phyloP scores from a whole-genome alignment of 208 protist genomes.

The Acanthamoeba sp. region DNA sequence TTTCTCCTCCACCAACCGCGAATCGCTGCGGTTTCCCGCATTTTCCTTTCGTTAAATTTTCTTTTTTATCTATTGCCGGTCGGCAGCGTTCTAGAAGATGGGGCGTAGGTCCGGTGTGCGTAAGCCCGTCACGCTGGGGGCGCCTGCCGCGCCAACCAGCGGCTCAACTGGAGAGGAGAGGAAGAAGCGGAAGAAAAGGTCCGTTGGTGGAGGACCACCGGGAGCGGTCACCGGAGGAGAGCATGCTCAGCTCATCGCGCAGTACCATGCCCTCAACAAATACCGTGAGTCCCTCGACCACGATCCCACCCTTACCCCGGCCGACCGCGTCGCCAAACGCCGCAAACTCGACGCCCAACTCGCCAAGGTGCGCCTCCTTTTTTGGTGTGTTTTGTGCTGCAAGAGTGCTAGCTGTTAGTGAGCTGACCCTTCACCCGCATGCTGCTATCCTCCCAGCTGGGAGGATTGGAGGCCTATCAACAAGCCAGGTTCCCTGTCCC shows the following conservation, averaged over 20 bases:
- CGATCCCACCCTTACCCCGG: slow-evolving; percentile 47
- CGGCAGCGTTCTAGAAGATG: neutral
- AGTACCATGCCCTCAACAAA: slow-evolving; percentile 70
- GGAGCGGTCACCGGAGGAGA: neutral
- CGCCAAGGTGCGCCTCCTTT: too few species aligned
- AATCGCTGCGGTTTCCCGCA: neutral
- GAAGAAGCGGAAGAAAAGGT: slow-evolving; percentile 54
- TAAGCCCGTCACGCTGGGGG: neutral
- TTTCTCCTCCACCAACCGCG: too few species aligned
- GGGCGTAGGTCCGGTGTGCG: neutral
- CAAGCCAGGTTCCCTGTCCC: slow-evolving; percentile 8
- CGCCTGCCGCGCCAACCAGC: neutral
- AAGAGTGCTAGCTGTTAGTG: too few species aligned
- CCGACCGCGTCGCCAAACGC: neutral
- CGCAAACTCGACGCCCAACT: slow-evolving; percentile 21
- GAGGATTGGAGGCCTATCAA: slow-evolving; percentile 44
- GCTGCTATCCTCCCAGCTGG: slow-evolving; percentile 13
- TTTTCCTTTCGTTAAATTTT: neutral
- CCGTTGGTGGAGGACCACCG: neutral
- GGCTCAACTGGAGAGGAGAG: neutral
- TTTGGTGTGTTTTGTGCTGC: too few species aligned
- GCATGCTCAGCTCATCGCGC: slow-evolving; percentile 37
- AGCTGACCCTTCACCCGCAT: too few species aligned
- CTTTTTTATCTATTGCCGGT: too few species aligned
- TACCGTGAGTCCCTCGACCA: slow-evolving; percentile 54